Evolutionary conservation across 495 filamentous ascomycete species (phyloP), one percentile per base, ranked within the genome.

Genomic region (Cudoniella acicularis): DNA sequence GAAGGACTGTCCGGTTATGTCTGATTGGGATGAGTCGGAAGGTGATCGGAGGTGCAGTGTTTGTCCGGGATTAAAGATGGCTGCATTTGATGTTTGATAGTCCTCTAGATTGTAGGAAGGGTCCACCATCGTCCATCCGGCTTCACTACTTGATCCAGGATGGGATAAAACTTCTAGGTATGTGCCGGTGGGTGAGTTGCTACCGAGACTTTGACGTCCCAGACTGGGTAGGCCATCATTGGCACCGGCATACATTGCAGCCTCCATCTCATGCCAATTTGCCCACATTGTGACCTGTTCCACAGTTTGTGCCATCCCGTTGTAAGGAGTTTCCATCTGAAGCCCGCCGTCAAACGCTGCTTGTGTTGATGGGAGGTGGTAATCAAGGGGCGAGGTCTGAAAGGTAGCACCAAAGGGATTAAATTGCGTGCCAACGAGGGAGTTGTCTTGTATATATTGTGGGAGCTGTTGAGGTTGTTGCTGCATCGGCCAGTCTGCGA

Each of bases 11-110:
- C 85, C 57, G 76, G 83, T 57, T 55, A 72, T 73, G 56, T 89
- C 87, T 10, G 89, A 91, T 41, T 86, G 84, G 0, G 92, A 93
- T 2, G 90, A 91, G 57, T 92, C 89, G 9, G 92, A 96, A 62
- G 87, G 83, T 52, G 87, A 92, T 49, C 92, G 83, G 63, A 91
- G 75, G 71, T 96, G 92, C 48, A 96, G 75, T 0, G 89, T 91
- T 70, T 95, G 87, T 57, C 84, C 82, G 1, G 92, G 92, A 68
- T 95, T 94, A 74, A 92, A 91, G 57, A 95, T 90, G 54, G 88
- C 82, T 13, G 79, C 75, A 52, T 80, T 77, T 36, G 75, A 71
- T 67, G 70, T 83, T 56, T 76, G 70, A 47, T 76, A 81, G 24
- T 69, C 65, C 20, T 80, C 74, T 57, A 70, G 77, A 56, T 73